phyloP scores from a whole-genome alignment of 164 flowering plant species.

The Annona squamosa region DNA sequence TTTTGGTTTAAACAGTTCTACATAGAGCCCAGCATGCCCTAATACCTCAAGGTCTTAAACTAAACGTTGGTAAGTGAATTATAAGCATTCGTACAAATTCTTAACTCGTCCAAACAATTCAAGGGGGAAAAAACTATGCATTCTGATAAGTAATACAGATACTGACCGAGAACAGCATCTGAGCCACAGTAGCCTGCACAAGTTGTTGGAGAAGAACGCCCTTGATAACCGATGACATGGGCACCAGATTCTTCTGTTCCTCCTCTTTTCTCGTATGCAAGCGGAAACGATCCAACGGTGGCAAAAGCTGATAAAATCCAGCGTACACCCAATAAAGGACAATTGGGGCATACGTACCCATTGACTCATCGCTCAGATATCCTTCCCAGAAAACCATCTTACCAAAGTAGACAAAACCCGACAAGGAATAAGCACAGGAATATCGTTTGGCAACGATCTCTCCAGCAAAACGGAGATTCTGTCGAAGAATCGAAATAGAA shows the following conservation, averaged over 20 bases:
- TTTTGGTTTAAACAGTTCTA: too few relatives aligned
- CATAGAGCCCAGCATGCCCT: too few relatives aligned
- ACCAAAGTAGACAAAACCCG: neutral
- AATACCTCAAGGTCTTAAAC: neutral
- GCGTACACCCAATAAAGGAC: slow-evolving; percentile 78
- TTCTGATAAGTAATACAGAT: neutral
- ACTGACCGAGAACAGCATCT: slow-evolving; percentile 49
- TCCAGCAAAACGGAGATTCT: neutral
- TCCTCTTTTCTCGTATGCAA: slow-evolving; percentile 71
- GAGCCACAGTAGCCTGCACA: slow-evolving; percentile 69
- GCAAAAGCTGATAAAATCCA: slow-evolving; percentile 70
- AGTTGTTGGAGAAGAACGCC: slow-evolving; percentile 80
- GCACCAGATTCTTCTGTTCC: slow-evolving; percentile 59
- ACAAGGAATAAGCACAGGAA: neutral
- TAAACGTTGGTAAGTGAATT: neutral
- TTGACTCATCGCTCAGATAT: slow-evolving; percentile 65
- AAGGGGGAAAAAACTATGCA: neutral
- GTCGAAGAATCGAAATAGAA: neutral
- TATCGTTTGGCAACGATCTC: too few relatives aligned
- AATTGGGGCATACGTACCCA: slow-evolving; percentile 83
- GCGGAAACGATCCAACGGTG: slow-evolving; percentile 54
- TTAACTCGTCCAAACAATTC: neutral
- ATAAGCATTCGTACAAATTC: neutral
- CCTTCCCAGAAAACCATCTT: slow-evolving; percentile 82
- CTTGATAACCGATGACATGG: slow-evolving; percentile 45